Evolutionary conservation across 495 filamentous ascomycete genomes (phyloP), one percentile per base, ranked within the genome.

Genomic region (Hypoxylon intermedium): DNA sequence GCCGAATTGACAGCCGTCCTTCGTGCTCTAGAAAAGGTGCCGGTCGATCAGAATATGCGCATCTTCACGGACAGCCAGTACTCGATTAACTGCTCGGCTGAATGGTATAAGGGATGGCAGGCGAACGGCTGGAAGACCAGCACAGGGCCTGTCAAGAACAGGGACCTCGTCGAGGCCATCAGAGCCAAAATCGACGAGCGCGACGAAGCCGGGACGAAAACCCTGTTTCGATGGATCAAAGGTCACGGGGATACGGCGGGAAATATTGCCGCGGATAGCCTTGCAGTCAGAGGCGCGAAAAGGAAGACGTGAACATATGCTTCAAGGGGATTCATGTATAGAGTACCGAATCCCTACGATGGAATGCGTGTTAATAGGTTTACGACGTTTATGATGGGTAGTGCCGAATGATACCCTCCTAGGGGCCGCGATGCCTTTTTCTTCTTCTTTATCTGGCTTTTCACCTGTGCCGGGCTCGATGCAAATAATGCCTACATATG

Each of bases 1-100:
- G 94, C 94, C 12, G 94, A 98, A 72, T 78, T 98, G 48, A 92
- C 91, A 2, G 94, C 92, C 0, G 87, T 97, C 57, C 77, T 89
- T 3, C 88, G 93, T 45, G 90, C 91, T 5, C 81, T 98, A 19
- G 85, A 97, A 65, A 84, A 86, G 20, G 83, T 90, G 1, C 87
- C 89, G 5, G 76, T 58, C 13, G 30, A 37, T 4, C 81, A 52
- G 80, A 67, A 63, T 31, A 64, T 74, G 21, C 60, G 67, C 20
- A 91, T 98, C 62, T 82, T 88, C 66, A 89, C 87, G 12, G 94
- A 97, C 74, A 91, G 87, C 67, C 84, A 85, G 53, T 98, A 98
- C 73, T 80, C 89, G 7, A 97, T 97, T 72, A 83, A 91, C 57
- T 97, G 93, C 68, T 84, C 90, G n/a, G 96, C 89, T 0, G 81